phyloP scores from a whole-genome alignment of 2,329 filamentous ascomycete species.

The Colletotrichum spaethianum region DNA sequence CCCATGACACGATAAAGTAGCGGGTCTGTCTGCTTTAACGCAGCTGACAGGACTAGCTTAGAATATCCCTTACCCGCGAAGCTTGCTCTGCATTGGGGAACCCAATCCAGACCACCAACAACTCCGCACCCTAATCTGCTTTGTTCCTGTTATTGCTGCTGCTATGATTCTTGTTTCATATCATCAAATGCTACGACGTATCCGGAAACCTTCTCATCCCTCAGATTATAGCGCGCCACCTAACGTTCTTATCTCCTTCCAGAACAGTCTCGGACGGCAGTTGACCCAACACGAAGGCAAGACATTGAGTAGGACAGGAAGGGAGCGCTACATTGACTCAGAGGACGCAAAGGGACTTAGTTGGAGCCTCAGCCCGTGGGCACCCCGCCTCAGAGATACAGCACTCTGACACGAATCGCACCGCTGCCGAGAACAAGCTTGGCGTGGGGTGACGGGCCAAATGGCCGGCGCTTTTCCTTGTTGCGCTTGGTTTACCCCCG shows the following conservation, averaged over 20 bases:
- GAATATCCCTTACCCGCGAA: not conserved
- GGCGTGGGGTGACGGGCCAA: not conserved
- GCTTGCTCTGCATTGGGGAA: not conserved
- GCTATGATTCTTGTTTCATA: no score
- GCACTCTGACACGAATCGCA: not conserved
- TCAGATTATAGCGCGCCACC: no score
- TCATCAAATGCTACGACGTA: not conserved
- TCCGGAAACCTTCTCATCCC: not conserved
- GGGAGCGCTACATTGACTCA: not conserved
- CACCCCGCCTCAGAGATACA: not conserved
- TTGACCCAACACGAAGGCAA: no score
- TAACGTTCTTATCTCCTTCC: not conserved
- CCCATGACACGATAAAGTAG: conserved; percentile 26
- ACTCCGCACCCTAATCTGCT: not conserved
- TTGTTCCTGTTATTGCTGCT: not conserved
- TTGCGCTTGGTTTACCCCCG: not conserved
- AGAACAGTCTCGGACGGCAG: not conserved
- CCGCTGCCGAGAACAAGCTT: conserved; percentile 4
- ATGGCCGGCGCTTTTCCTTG: not conserved
- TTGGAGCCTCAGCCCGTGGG: not conserved
- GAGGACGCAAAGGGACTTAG: not conserved
- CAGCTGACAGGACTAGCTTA: conserved; percentile 3
- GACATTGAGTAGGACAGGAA: not conserved
- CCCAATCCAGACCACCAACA: not conserved
- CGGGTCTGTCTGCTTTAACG: not conserved